Conservation (phyloP, 148 eudicot species). For the Camellia japonica region DNA sequence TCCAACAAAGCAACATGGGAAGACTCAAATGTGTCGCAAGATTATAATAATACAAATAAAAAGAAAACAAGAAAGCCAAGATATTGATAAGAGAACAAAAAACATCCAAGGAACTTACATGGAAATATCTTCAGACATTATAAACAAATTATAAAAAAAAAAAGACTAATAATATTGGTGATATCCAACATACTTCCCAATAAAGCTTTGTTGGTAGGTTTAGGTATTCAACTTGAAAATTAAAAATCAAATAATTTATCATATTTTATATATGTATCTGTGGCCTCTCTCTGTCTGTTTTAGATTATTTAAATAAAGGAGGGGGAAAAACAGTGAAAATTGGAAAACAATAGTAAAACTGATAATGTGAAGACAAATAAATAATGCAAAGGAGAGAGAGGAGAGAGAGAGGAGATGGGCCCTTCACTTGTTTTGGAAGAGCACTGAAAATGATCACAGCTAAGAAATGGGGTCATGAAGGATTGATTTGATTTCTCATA, state of each 20-base stretch:
- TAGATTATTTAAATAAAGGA: neutral
- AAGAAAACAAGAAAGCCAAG: too few species aligned
- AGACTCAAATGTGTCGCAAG: too few species aligned
- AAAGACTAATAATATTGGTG: neutral
- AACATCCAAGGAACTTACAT: too few species aligned
- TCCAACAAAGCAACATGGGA: too few species aligned
- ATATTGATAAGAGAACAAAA: too few species aligned
- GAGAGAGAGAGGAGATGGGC: neutral
- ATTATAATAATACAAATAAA: too few species aligned
- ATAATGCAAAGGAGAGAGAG: neutral
- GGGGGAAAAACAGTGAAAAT: too few species aligned
- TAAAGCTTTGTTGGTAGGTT: neutral
- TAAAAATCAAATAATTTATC: too few species aligned
- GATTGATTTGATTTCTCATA: conserved; percentile 18
- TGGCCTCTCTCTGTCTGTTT: neutral
- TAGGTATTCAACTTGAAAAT: neutral
- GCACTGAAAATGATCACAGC: neutral
- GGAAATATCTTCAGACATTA: too few species aligned
- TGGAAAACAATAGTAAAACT: neutral
- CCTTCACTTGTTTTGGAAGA: neutral
- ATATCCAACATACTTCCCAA: neutral
- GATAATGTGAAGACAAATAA: neutral
- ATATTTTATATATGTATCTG: too few species aligned
- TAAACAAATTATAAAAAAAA: too few species aligned
- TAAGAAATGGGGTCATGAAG: neutral